Base-by-base conservation (phyloP, 2,329 filamentous ascomycete species). In the Pestalotiopsis sp. region DNA sequence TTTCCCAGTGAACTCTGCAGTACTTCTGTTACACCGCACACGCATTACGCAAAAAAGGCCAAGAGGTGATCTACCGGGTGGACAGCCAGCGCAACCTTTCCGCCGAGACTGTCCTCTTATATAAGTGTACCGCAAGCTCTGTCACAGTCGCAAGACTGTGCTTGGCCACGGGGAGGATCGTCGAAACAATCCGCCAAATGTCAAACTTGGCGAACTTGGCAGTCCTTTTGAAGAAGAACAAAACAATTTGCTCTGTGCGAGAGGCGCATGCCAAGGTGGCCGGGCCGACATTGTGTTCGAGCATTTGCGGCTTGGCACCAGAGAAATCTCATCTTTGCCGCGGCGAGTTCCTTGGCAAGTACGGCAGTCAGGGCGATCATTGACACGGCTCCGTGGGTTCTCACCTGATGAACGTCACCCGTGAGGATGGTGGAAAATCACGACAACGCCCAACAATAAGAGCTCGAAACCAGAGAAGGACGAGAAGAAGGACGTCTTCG, bases 301-400 rank as follows among this genome's bases (percentile, higher is more conserved):
- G 20, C n/a, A 59, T 27, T 25, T 14, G 57, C 57, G 36, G 59
- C 59, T 61, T 61, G 59, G 59, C 59, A 36, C n/a, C 36, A 17
- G 36, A 36, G 27, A 61, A 36, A 27, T 36, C 3, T 20, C 9
- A 20, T 61, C 36, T 36, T 20, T 38, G 6, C 59, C 59, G 59
- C 17, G 17, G 36, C 36, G 36, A 39, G 12, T 13, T n/a, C 59
- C 31, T 61, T 61, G 59, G 27, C 59, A 61, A 61, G 59, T 36
- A 39, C 59, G 59, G 59, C 59, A 61, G 59, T 61, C 13, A 39
- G 36, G 59, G 27, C 31, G 59, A 61, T 61, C 59, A 39, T 38
- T n/a, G 31, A 20, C 59, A 61, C 36, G 59, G 59, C n/a, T 4
- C 17, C 27, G 20, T 25, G 45, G 45, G 14, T 52, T 17, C 14